Evolutionary conservation across 306 rosid species (phyloP).

Genomic region (Dryas drummondii): DNA sequence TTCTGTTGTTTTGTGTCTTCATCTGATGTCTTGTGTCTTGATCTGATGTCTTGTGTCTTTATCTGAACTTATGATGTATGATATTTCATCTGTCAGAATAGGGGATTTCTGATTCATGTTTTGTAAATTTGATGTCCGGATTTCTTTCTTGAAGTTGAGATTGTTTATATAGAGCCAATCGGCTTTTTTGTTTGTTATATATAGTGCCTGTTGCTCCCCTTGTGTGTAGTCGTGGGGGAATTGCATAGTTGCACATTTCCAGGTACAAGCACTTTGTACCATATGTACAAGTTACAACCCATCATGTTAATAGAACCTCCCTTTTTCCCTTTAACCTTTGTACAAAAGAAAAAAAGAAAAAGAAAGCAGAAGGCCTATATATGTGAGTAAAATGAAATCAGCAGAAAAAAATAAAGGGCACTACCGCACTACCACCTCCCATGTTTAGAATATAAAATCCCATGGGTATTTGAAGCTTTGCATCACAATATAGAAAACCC

Average conservation of each 20-base stretch:
- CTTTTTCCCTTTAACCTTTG: too few species aligned
- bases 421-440: too few species aligned
- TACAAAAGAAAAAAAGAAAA: too few species aligned
- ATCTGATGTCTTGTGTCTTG: neutral
- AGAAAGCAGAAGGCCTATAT: too few species aligned
- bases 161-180: neutral
- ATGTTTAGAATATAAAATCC: too few species aligned
- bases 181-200: neutral
- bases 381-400: too few species aligned
- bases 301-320: too few species aligned
- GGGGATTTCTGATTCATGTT: slow-evolving; percentile 6
- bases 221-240: neutral
- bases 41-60: neutral
- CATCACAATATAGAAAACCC: too few species aligned
- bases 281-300: too few species aligned
- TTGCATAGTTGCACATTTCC: neutral
- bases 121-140: slow-evolving; percentile 3
- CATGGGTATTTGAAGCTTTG: too few species aligned
- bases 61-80: slow-evolving; percentile 22
- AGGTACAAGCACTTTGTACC: neutral
- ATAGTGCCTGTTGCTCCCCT: neutral
- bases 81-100: slow-evolving; percentile 3
- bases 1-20: slow-evolving; percentile 24
- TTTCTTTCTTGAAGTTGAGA: neutral
- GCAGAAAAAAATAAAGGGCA: too few species aligned